Percentiles rank a stretch among this genome's conserved stretches.
Conservation (phyloP, 2,329 filamentous ascomycete species). For the Cercospora sesami region DNA sequence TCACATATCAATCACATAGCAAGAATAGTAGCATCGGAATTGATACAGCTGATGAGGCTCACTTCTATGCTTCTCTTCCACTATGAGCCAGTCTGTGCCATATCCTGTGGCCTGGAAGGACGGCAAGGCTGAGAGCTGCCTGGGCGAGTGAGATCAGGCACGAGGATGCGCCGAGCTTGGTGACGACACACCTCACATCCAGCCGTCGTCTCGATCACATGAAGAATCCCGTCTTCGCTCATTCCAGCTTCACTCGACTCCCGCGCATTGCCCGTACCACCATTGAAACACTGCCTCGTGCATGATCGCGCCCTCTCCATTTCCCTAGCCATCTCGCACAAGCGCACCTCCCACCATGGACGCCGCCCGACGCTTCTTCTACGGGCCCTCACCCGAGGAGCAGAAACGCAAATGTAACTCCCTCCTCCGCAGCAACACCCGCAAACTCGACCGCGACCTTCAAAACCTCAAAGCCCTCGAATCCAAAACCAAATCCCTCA, state of each 20-base stretch:
- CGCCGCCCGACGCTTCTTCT: constrained; percentile 80
- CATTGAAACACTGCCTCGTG: background rate
- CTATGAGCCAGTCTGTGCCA: background rate
- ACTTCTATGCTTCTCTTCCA: background rate
- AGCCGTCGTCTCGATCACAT: constrained; percentile 1
- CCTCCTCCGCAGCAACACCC: constrained; percentile 83
- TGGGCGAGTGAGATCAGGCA: background rate
- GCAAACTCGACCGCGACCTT: constrained; percentile 94
- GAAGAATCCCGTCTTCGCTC: background rate
- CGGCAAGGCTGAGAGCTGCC: background rate
- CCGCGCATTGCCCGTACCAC: background rate
- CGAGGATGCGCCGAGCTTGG: background rate
- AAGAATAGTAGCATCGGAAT: background rate
- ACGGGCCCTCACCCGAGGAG: constrained; percentile 86
- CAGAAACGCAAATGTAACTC: constrained; percentile 94
- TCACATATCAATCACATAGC: background rate
- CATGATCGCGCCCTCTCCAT: background rate
- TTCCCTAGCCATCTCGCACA: background rate
- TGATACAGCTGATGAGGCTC: no score
- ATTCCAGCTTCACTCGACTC: background rate
- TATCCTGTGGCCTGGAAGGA: background rate
- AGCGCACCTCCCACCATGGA: constrained; percentile 65
- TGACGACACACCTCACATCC: background rate
- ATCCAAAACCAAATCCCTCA: constrained; percentile 78
- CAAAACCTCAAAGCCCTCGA: constrained; percentile 74